These are phyloP conservation scores for Capsella bursapastoris DNA, from an alignment of 345 rosid species.

Conservation along the genomic window DNA sequence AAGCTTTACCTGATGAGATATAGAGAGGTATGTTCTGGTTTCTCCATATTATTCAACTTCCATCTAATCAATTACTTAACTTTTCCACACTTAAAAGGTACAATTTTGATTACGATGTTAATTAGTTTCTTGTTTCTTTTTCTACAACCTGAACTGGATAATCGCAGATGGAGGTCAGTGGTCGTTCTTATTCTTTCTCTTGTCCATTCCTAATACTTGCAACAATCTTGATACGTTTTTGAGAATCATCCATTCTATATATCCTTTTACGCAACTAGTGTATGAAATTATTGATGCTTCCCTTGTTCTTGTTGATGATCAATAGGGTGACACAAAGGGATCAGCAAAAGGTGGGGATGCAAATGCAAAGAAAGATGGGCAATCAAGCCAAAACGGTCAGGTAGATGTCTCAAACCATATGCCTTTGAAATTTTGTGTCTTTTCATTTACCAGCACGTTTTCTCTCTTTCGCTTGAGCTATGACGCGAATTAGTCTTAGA, in stretches of 20 bases:
- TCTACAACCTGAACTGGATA: slow-evolving; percentile 31
- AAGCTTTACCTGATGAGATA: slow-evolving; percentile 77
- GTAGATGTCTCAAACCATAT: slow-evolving; percentile 41
- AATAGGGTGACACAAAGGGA: slow-evolving; percentile 87
- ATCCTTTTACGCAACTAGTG: not conserved
- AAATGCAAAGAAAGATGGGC: slow-evolving; percentile 62
- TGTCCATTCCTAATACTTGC: slow-evolving; percentile 4
- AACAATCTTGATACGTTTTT: not conserved
- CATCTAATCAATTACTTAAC: not conserved
- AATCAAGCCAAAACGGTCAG: slow-evolving; percentile 60
- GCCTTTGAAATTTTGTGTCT: not conserved
- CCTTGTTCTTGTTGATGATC: slow-evolving; percentile 10
- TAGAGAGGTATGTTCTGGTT: slow-evolving; percentile 64
- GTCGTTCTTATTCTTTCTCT: slow-evolving; percentile 8
- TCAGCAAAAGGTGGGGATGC: slow-evolving; percentile 71
- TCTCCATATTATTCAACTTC: slow-evolving; percentile 1
- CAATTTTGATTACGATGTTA: not conserved
- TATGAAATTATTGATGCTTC: slow-evolving; percentile 12
- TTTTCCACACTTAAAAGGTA: not conserved
- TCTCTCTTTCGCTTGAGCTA: slow-evolving; percentile 2
- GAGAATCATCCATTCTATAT: not conserved
- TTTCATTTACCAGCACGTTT: not conserved
- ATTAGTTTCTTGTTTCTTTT: not conserved
- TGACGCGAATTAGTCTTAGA: slow-evolving; percentile 14
- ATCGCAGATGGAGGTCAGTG: slow-evolving; percentile 84